A percentile compares a stretch with the other conserved stretches of the same genome.
Evolutionary conservation across 495 filamentous ascomycete species (phyloP).

Genomic region (Rusavskia elegans): DNA sequence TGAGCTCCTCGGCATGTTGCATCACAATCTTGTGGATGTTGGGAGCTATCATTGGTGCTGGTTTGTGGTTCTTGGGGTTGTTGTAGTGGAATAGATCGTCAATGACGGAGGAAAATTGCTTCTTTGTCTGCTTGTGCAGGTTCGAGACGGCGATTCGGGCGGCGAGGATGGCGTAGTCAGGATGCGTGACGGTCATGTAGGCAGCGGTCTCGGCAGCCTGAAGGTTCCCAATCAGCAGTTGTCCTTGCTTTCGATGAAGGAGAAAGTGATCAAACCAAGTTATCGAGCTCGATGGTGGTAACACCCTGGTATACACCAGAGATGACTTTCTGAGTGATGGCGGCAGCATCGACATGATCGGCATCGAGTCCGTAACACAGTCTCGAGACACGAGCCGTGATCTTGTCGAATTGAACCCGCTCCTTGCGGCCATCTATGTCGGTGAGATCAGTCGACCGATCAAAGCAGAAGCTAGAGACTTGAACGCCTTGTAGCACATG

Average conservation of each 20-base stretch:
- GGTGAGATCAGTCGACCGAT: background rate
- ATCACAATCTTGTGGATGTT: conserved; percentile 79
- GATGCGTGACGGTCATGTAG: conserved; percentile 99
- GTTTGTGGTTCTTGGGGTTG: conserved; percentile 79
- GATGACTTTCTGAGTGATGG: conserved; percentile 98
- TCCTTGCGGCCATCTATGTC: conserved; percentile 89
- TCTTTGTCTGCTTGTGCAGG: conserved; percentile 99
- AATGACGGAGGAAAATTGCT: conserved; percentile 91
- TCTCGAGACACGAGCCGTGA: conserved; percentile 92
- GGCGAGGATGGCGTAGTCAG: conserved; percentile 96
- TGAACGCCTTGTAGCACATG: background rate
- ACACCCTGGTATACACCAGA: conserved; percentile 98
- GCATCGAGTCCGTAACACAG: conserved; percentile 93
- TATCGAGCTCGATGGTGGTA: conserved; percentile 87
- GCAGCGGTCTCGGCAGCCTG: conserved; percentile 97
- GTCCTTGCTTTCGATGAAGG: background rate
- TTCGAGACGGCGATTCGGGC: conserved; percentile 98
- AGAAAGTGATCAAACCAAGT: conserved; percentile 47
- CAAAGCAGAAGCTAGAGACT: background rate
- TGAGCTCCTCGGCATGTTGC: conserved; percentile 89
- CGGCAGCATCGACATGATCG: conserved; percentile 93
- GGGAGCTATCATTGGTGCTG: conserved; percentile 84
- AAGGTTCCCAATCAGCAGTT: conserved; percentile 5
- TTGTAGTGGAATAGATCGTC: conserved; percentile 89
- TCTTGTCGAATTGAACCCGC: conserved; percentile 99